Percentiles rank a stretch among this genome's conserved stretches.
These are phyloP conservation scores for Nevesoporus exiguus DNA, from an alignment of 768 basidiomycete species.

Conservation along the genomic window DNA sequence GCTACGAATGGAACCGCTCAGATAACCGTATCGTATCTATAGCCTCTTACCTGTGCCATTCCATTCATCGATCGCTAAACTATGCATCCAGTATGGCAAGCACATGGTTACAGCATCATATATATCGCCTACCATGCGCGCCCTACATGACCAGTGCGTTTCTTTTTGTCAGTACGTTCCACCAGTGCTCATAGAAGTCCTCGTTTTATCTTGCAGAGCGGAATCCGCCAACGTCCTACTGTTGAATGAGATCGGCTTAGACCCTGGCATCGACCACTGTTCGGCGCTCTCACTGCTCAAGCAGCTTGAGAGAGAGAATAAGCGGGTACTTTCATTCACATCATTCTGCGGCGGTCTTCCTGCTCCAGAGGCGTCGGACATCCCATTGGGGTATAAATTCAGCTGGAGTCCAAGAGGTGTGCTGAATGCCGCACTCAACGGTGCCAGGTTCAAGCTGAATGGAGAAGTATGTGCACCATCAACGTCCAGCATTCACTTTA, in stretches of 20 bases:
- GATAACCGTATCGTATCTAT: background rate
- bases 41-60: constrained; percentile 80
- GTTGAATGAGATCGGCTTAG: constrained; percentile 87
- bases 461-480: constrained; percentile 42
- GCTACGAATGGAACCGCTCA: background rate
- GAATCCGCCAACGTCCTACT: constrained; percentile 60
- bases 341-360: constrained; percentile 95
- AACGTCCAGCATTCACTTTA: background rate
- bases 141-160: constrained; percentile 56
- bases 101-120: constrained; percentile 93
- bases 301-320: constrained; percentile 47
- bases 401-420: constrained; percentile 93
- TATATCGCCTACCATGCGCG: constrained; percentile 72
- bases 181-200: background rate
- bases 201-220: constrained; percentile 47
- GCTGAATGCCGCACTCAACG: constrained; percentile 72
- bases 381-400: constrained; percentile 87
- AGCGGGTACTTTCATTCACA: constrained; percentile 65
- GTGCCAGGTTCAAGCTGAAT: constrained; percentile 60
- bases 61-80: constrained; percentile 66
- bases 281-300: constrained; percentile 73
- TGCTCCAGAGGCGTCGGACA: constrained; percentile 53
- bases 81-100: constrained; percentile 65
- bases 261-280: constrained; percentile 88
- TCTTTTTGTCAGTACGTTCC: background rate